Evolutionary conservation across 192 early-diverging fungal species (phyloP).

Genomic region (Backusella australiensis): DNA sequence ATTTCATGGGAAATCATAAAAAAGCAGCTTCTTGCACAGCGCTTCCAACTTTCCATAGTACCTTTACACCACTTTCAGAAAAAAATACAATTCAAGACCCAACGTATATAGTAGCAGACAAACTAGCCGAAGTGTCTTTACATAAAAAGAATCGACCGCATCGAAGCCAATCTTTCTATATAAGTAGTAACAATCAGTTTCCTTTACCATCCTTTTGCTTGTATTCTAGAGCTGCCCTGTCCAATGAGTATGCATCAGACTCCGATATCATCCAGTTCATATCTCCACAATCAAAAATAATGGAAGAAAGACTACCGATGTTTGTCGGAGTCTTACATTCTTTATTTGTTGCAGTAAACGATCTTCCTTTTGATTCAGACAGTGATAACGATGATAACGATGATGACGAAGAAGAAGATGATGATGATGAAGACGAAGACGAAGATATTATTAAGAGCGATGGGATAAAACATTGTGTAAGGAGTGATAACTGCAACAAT

Average conservation of each 20-base stretch:
- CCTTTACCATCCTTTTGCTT: constrained; percentile 7
- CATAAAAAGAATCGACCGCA: neutral
- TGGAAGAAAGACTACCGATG: constrained; percentile 11
- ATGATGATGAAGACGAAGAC: neutral
- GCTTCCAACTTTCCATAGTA: neutral
- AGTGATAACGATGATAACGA: neutral
- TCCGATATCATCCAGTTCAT: constrained; percentile 11
- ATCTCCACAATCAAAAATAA: neutral
- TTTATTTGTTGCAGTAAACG: constrained; percentile 4
- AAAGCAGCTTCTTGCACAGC: constrained; percentile 10
- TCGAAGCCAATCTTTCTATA: neutral
- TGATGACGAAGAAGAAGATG: neutral
- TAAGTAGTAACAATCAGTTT: neutral
- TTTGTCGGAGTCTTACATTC: constrained; percentile 13
- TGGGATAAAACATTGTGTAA: neutral
- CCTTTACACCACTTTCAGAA: neutral
- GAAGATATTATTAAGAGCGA: neutral
- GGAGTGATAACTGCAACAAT: neutral
- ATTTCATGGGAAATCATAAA: constrained; percentile 1
- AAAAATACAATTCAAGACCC: neutral
- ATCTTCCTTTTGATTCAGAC: neutral
- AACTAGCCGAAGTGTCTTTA: neutral
- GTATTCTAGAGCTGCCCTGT: neutral
- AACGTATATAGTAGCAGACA: neutral
- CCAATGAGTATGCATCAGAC: neutral